These are phyloP conservation scores for Rusavskia elegans DNA, from an alignment of 495 filamentous ascomycete genomes.

Conservation along the genomic window DNA sequence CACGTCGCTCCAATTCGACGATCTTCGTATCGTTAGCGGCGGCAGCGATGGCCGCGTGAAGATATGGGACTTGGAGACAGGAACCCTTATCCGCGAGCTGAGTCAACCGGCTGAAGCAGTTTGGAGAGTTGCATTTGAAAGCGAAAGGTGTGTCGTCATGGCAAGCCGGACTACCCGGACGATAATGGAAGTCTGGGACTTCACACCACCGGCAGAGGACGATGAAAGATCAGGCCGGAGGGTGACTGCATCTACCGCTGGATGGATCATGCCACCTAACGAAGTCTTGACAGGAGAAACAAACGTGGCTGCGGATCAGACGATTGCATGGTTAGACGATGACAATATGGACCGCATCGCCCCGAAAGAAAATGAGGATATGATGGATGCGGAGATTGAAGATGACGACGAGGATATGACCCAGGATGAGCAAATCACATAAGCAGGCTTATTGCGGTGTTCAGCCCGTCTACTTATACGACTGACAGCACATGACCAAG, in stretches of 20 bases:
- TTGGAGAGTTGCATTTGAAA: slow-evolving; percentile 95
- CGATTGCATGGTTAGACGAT: not conserved
- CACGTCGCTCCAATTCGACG: slow-evolving; percentile 92
- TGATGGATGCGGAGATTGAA: slow-evolving; percentile 9
- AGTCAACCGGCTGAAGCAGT: slow-evolving; percentile 83
- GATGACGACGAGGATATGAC: not conserved
- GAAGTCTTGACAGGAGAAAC: not conserved
- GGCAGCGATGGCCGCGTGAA: slow-evolving; percentile 94
- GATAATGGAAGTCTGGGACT: slow-evolving; percentile 74
- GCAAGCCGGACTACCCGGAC: slow-evolving; percentile 67
- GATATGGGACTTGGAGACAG: slow-evolving; percentile 89
- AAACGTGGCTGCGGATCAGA: not conserved
- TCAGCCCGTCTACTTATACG: no score
- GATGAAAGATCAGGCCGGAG: slow-evolving; percentile 3
- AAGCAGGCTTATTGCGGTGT: no score
- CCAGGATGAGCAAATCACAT: not conserved
- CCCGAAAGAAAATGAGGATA: slow-evolving; percentile 9
- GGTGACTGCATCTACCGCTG: not conserved
- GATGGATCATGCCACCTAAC: not conserved
- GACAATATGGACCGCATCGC: not conserved
- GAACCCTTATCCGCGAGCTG: slow-evolving; percentile 78
- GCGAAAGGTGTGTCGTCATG: slow-evolving; percentile 95
- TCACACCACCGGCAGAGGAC: slow-evolving; percentile 17
- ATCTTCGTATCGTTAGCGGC: slow-evolving; percentile 82
- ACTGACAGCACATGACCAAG: no score